Evolutionary conservation across 306 rosid genomes (phyloP).

Genomic region (Alnus glutinosa): DNA sequence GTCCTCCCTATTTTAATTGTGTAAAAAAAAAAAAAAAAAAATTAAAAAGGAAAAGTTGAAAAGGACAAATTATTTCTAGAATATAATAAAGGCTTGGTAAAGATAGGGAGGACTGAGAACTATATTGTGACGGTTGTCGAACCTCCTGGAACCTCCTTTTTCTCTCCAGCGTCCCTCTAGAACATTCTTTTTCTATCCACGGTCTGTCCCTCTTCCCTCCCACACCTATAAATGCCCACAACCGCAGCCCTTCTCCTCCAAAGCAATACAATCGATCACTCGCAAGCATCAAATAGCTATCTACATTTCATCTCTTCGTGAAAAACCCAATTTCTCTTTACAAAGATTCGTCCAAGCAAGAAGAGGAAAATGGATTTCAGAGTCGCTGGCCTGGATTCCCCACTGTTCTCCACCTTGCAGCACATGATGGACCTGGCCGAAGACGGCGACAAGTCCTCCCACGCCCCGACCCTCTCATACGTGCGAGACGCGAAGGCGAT

Average conservation of each 20-base stretch:
- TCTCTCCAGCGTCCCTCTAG: constrained; percentile 13
- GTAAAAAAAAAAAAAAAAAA: too few species aligned
- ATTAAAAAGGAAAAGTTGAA: too few species aligned
- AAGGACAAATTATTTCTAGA: too few species aligned
- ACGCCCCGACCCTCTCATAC: constrained; percentile 61
- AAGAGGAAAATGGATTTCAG: constrained; percentile 64
- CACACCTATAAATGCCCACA: constrained; percentile 8
- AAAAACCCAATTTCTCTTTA: background rate
- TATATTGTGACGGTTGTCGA: background rate
- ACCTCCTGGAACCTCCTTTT: constrained; percentile 28
- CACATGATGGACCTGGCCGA: constrained; percentile 54
- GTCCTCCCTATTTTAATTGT: too few species aligned
- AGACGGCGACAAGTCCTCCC: constrained; percentile 50
- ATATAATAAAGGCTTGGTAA: too few species aligned
- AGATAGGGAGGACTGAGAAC: background rate
- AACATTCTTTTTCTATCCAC: constrained; percentile 21
- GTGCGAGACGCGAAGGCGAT: constrained; percentile 86
- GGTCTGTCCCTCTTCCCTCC: background rate
- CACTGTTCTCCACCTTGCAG: constrained; percentile 58
- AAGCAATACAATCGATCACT: background rate
- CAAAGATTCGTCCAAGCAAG: background rate
- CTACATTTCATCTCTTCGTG: background rate
- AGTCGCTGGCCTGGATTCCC: constrained; percentile 63
- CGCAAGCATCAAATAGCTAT: background rate
- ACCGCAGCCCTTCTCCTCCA: rapidly evolving